Evolutionary conservation across 1,284 basidiomycete genomes (phyloP).

Genomic region (Cutaneotrichosporon cyanovorans): DNA sequence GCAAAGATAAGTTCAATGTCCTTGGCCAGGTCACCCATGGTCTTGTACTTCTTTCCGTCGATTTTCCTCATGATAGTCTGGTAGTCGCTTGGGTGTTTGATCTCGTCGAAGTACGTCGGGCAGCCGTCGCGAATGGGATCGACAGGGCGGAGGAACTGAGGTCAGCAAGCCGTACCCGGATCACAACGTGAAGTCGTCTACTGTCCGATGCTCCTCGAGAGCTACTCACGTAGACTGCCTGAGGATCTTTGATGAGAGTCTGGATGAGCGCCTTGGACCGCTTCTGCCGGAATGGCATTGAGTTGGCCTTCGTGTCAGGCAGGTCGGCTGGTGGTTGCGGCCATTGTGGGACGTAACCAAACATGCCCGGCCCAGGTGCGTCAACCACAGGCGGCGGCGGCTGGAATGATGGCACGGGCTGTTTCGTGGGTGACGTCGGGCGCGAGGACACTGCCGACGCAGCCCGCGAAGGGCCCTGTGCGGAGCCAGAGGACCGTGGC

Average conservation of each 20-base stretch:
- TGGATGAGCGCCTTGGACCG: constrained; percentile 71
- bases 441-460: not conserved
- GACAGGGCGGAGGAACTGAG: constrained; percentile 68
- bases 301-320: constrained; percentile 24
- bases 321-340: constrained; percentile 30
- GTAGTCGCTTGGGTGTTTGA: constrained; percentile 90
- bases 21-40: constrained; percentile 70
- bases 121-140: constrained; percentile 75
- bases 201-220: not conserved
- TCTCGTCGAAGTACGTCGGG: constrained; percentile 92
- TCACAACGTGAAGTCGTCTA: too few species aligned
- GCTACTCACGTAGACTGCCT: constrained; percentile 54
- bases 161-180: constrained; percentile 11
- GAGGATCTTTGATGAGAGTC: constrained; percentile 58
- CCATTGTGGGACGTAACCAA: constrained; percentile 20
- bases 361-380: not conserved
- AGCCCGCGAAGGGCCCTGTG: not conserved
- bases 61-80: constrained; percentile 73
- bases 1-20: constrained; percentile 78
- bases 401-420: not conserved
- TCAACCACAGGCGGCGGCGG: not conserved
- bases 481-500: not conserved
- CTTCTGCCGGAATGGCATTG: constrained; percentile 59
- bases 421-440: not conserved
- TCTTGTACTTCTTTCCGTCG: constrained; percentile 55